Conservation (phyloP, 1,139 yeast species). For the Debaryomyces sp. region DNA sequence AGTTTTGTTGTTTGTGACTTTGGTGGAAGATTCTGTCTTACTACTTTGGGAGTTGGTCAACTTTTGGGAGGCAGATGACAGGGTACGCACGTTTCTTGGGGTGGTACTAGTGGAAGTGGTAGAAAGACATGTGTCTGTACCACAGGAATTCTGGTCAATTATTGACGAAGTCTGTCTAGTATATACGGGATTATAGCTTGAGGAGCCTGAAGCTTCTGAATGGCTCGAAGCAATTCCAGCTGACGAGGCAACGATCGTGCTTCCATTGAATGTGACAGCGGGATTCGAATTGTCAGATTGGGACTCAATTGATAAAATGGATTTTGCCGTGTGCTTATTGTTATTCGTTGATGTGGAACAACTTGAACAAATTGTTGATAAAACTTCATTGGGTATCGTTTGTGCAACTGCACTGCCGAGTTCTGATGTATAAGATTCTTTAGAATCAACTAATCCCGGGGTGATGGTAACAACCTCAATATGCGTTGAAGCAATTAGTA, state of each 20-base stretch:
- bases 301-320: neutral
- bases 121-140: neutral
- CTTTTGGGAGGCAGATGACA: neutral
- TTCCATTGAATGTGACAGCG: neutral
- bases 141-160: neutral
- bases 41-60: neutral
- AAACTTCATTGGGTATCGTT: neutral
- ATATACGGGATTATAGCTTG: neutral
- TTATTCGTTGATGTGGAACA: neutral
- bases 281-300: neutral
- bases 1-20: neutral
- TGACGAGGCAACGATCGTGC: neutral
- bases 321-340: neutral
- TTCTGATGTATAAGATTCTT: neutral
- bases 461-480: neutral
- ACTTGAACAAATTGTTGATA: neutral
- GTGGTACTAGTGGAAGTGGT: neutral
- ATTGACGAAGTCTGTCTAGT: neutral
- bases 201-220: neutral
- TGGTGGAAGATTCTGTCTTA: neutral
- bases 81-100: neutral
- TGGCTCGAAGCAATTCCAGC: neutral
- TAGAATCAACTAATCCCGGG: neutral
- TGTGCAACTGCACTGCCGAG: neutral
- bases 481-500: neutral